Percentiles rank a stretch among this genome's conserved stretches.
Evolutionary conservation across 768 basidiomycete genomes (phyloP).

Genomic region (Neoboletus brunneissimus): DNA sequence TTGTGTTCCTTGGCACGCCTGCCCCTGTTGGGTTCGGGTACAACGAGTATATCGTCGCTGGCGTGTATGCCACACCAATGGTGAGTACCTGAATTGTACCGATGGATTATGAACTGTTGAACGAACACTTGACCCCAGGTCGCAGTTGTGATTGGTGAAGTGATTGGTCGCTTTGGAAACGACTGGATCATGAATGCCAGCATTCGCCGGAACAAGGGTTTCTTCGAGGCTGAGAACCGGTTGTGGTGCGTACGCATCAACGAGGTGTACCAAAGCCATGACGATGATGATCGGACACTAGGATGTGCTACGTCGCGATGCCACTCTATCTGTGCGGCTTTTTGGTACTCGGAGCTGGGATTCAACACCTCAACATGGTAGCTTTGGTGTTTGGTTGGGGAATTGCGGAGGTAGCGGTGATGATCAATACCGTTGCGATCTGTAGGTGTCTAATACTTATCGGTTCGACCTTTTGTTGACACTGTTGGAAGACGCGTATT

Average conservation of each 20-base stretch:
- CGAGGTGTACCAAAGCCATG: too few relatives aligned
- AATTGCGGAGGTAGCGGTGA: slow-evolving; percentile 35
- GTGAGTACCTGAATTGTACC: slow-evolving; percentile 21
- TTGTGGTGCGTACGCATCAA: slow-evolving; percentile 32
- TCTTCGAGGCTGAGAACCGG: slow-evolving; percentile 52
- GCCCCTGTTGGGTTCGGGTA: slow-evolving; percentile 48
- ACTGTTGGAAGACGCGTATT: slow-evolving; percentile 34
- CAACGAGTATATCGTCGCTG: slow-evolving; percentile 38
- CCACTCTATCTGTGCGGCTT: slow-evolving; percentile 43
- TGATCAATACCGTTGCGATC: slow-evolving; percentile 41
- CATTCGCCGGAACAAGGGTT: slow-evolving; percentile 46
- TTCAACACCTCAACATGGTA: slow-evolving; percentile 31
- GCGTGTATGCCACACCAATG: slow-evolving; percentile 45
- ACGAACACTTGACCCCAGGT: slow-evolving; percentile 29
- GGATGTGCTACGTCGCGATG: slow-evolving; percentile 40
- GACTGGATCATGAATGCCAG: slow-evolving; percentile 45
- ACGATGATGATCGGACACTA: background rate
- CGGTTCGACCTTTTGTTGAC: background rate
- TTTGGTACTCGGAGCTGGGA: slow-evolving; percentile 38
- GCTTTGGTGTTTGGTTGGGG: slow-evolving; percentile 45
- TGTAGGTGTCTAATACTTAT: slow-evolving; percentile 24
- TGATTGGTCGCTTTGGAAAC: slow-evolving; percentile 49
- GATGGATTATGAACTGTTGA: background rate
- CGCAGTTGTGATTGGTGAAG: slow-evolving; percentile 49
- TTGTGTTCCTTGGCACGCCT: slow-evolving; percentile 50